Evolutionary conservation across 192 early-diverging fungal species (phyloP).

Genomic region (Coemansia sp.): DNA sequence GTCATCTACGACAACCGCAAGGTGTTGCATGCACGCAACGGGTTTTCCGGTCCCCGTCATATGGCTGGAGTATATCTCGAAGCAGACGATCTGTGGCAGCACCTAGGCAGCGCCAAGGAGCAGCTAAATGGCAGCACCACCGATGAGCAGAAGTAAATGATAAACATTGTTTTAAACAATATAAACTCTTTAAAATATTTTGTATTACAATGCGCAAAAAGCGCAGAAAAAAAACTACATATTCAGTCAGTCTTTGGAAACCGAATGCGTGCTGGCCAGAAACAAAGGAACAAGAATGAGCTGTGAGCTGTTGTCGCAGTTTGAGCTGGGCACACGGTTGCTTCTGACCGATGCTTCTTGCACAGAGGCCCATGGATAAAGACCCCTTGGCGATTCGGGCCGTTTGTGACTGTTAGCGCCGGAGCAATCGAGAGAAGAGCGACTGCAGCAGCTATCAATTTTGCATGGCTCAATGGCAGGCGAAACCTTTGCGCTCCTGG

Average conservation of each 20-base stretch:
- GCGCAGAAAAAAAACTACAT: not conserved
- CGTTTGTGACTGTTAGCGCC: not conserved
- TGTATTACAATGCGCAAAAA: too few relatives aligned
- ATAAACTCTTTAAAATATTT: not conserved
- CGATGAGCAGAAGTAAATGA: not conserved
- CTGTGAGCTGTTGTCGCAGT: not conserved
- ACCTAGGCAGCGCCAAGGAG: conserved; percentile 34
- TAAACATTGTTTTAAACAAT: too few relatives aligned
- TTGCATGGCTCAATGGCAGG: not conserved
- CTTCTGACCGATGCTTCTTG: not conserved
- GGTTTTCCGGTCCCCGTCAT: conserved; percentile 48
- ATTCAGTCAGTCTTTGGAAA: not conserved
- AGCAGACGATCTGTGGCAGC: conserved; percentile 40
- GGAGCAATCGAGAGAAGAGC: conserved; percentile 4
- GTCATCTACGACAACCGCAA: conserved; percentile 55
- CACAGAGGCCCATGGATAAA: too few relatives aligned
- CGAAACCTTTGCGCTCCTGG: not conserved
- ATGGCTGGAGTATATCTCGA: conserved; percentile 55
- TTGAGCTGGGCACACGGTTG: not conserved
- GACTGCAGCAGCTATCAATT: not conserved
- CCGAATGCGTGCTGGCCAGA: not conserved
- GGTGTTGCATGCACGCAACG: conserved; percentile 55
- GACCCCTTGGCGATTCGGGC: too few relatives aligned
- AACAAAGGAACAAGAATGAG: conserved; percentile 1
- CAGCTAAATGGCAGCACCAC: too few relatives aligned